Base-by-base conservation (phyloP, 805 yeast species). In the Lachancea sp. region DNA sequence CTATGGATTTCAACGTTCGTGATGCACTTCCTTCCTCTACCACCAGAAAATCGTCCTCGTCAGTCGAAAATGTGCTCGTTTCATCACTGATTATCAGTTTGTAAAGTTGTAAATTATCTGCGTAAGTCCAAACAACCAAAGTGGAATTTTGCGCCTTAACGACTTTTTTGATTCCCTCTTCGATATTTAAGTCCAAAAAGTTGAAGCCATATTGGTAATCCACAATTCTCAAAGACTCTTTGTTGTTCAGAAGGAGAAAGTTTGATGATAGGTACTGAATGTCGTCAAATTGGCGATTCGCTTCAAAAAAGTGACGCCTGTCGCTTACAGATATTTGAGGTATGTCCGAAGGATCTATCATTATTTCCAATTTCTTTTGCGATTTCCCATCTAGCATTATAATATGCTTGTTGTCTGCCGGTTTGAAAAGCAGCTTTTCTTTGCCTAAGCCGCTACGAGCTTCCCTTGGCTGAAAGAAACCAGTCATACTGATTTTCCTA, bases 201-300 rank as follows among this genome's bases (percentile, higher is more conserved):
- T 47, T 46, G 32, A 55, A 58, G 0, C 63, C 63, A 36, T 50
- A 47, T 17, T 50, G 45, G 33, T 44, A 54, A 31, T 60, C 63
- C 3, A 56, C 57, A 34, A 60, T 48, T 28, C 48, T 38, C 2
- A 58, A 6, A 2, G 37, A 34, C 5, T 43, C 18, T 3, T 29
- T 15, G 35, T 56, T 55, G 35, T 47, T 32, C 12, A 57, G 26
- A 4, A 57, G 30, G 5, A 60, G 34, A 8, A 56, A 39, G 23
- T 49, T 45, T 4, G 55, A 39, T 3, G 51, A 42, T 8, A 55
- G 19, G 39, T 48, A 48, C n/a, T 51, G 45, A 8, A 59, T 36
- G 7, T 39, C 26, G 11, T 45, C 41, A 29, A 52, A 50, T 2
- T 38, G 34, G 11, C 37, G 16, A 36, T 58, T 54, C 45, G 48